Evolutionary conservation across 108 stramenopile species (phyloP).

Genomic region (Pseudonitzschia multiseries): DNA sequence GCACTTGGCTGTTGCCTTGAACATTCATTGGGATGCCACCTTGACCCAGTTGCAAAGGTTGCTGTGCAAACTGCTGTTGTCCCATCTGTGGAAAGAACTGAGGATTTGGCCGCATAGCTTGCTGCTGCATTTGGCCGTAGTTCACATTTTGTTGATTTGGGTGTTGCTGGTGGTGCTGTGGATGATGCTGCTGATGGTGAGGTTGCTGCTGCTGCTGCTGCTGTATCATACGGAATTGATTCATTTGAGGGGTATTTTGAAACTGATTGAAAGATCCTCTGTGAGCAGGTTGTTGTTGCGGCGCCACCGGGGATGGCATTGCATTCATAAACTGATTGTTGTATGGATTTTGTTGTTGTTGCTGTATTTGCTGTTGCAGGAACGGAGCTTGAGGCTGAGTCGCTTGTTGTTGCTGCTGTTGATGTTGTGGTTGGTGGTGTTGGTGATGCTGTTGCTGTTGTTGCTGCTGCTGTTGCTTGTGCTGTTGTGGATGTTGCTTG

Average conservation of each 20-base stretch:
- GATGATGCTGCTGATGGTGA: constrained; percentile 18
- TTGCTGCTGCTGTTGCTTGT: constrained; percentile 2
- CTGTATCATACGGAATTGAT: constrained; percentile 40
- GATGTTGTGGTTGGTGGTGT: constrained; percentile 1
- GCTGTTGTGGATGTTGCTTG: constrained; percentile 15
- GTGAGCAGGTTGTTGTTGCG: constrained; percentile 7
- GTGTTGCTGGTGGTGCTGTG: constrained; percentile 9
- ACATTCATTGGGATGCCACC: constrained; percentile 27
- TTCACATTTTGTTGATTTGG: constrained; percentile 15
- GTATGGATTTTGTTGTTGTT: constrained; percentile 25
- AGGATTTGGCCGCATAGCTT: constrained; percentile 30
- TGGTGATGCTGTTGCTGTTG: background rate
- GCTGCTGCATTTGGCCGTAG: constrained; percentile 20
- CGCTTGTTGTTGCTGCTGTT: constrained; percentile 13
- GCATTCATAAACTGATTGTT: constrained; percentile 30
- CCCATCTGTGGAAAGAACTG: constrained; percentile 23
- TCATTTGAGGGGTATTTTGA: constrained; percentile 23
- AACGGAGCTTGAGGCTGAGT: constrained; percentile 18
- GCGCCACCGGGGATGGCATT: constrained; percentile 12
- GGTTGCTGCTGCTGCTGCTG: constrained; percentile 42
- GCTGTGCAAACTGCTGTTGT: constrained; percentile 22
- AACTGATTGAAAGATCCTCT: constrained; percentile 18
- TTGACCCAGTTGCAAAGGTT: constrained; percentile 25
- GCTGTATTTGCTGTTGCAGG: constrained; percentile 15
- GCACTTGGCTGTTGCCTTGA: constrained; percentile 9